These are phyloP conservation scores for Candida vaughaniae DNA, from an alignment of 805 yeast species.

Conservation along the genomic window DNA sequence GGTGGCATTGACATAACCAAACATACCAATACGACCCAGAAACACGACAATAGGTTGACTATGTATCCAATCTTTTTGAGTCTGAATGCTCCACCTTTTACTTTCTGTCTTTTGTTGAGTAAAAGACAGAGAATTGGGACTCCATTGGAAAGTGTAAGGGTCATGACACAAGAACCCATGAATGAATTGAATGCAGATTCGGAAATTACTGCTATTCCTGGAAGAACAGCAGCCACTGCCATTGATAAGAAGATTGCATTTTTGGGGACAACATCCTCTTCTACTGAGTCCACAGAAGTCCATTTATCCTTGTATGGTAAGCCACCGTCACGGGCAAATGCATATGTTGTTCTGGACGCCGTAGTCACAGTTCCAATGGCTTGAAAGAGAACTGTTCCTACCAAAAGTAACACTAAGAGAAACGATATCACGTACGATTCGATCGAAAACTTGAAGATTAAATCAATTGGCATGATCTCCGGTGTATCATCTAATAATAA, in stretches of 20 bases:
- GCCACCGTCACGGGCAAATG: constrained; percentile 82
- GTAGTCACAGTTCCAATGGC: constrained; percentile 80
- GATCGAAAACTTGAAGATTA: constrained; percentile 70
- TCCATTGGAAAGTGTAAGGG: constrained; percentile 72
- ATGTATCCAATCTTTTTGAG: constrained; percentile 63
- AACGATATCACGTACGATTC: constrained; percentile 68
- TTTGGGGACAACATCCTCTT: constrained; percentile 62
- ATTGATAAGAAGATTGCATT: constrained; percentile 68
- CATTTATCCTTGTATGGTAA: constrained; percentile 64
- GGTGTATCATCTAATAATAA: constrained; percentile 56
- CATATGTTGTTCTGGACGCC: constrained; percentile 77
- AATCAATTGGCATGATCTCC: constrained; percentile 74
- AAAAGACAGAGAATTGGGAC: constrained; percentile 69
- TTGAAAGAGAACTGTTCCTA: constrained; percentile 72
- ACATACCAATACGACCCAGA: constrained; percentile 60
- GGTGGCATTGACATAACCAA: constrained; percentile 72
- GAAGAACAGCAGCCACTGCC: constrained; percentile 57
- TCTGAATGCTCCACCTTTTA: constrained; percentile 68
- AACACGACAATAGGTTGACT: constrained; percentile 55
- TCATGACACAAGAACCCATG: constrained; percentile 77
- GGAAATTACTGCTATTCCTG: constrained; percentile 65
- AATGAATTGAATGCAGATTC: constrained; percentile 79
- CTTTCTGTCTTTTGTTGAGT: constrained; percentile 56
- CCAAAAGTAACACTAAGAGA: constrained; percentile 60
- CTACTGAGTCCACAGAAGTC: constrained; percentile 60